Percentiles rank a stretch among this genome's conserved stretches.
Conservation (phyloP, 176 grass and related monocot genomes). For the Secale cereale region DNA sequence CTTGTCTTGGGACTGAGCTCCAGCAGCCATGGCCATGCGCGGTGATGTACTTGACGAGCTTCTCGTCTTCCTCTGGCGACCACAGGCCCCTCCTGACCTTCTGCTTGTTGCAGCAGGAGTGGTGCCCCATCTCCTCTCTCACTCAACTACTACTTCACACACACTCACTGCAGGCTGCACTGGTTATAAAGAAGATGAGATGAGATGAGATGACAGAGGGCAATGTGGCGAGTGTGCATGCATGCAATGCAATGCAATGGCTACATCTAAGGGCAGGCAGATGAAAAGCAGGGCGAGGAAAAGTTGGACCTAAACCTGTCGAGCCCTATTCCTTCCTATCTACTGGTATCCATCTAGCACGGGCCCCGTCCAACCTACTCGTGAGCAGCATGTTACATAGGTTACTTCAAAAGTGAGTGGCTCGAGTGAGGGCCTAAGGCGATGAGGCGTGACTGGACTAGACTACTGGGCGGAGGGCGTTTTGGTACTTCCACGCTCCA, state of each 20-base stretch:
- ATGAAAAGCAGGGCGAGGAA: slow-evolving; percentile 35
- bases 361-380: slow-evolving; percentile 14
- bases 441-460: not conserved
- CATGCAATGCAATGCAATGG: slow-evolving; percentile 3
- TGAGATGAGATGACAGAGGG: not conserved
- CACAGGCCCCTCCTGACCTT: slow-evolving; percentile 97
- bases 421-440: not conserved
- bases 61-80: slow-evolving; percentile 99
- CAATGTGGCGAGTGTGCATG: slow-evolving; percentile 22
- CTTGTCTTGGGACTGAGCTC: slow-evolving; percentile 90
- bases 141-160: not conserved
- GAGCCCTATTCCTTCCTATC: not conserved
- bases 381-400: slow-evolving; percentile 41
- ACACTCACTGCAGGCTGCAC: not conserved
- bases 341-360: not conserved
- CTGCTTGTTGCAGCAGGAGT: slow-evolving; percentile 99
- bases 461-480: not conserved
- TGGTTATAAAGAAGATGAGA: slow-evolving; percentile 49
- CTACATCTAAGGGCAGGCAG: slow-evolving; percentile 39
- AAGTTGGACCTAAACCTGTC: slow-evolving; percentile 35
- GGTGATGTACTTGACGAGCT: slow-evolving; percentile 84
- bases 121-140: slow-evolving; percentile 69
- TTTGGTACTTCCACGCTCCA: slow-evolving; percentile 11
- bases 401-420: slow-evolving; percentile 63
- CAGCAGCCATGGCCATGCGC: slow-evolving; percentile 96